phyloP scores from a whole-genome alignment of 805 yeast species.

The Wickerhamomyces mucosus region DNA sequence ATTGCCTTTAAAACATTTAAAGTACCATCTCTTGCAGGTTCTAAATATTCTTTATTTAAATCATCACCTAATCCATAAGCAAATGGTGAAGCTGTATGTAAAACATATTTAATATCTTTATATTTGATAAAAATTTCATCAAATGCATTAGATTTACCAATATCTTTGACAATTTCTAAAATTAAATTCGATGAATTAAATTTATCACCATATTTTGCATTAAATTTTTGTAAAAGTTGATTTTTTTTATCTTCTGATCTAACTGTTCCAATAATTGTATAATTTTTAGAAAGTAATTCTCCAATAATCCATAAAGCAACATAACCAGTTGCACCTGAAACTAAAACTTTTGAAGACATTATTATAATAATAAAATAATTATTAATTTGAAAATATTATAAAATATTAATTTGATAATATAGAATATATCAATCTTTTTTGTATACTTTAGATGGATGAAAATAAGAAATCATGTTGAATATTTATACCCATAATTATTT shows the following conservation, averaged over 20 bases:
- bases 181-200: neutral
- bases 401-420: no score
- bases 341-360: no score
- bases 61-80: conserved; percentile 24
- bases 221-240: neutral
- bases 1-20: conserved; percentile 29
- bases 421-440: no score
- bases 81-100: conserved; percentile 53
- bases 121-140: conserved; percentile 31
- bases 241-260: conserved; percentile 4
- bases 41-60: conserved; percentile 38
- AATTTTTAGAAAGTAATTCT: conserved; percentile 26
- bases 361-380: no score
- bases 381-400: no score
- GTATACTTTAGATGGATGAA: no score
- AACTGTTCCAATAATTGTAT: conserved; percentile 28
- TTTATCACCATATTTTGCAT: neutral
- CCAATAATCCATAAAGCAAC: conserved; percentile 24
- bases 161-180: conserved; percentile 34
- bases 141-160: conserved; percentile 33
- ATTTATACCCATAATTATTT: no score
- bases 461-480: no score
- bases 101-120: conserved; percentile 40
- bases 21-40: conserved; percentile 55
- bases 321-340: neutral